Evolutionary conservation across 2,329 filamentous ascomycete genomes (phyloP), one percentile per base, ranked within the genome.

Genomic region (Ascochyta pisi): DNA sequence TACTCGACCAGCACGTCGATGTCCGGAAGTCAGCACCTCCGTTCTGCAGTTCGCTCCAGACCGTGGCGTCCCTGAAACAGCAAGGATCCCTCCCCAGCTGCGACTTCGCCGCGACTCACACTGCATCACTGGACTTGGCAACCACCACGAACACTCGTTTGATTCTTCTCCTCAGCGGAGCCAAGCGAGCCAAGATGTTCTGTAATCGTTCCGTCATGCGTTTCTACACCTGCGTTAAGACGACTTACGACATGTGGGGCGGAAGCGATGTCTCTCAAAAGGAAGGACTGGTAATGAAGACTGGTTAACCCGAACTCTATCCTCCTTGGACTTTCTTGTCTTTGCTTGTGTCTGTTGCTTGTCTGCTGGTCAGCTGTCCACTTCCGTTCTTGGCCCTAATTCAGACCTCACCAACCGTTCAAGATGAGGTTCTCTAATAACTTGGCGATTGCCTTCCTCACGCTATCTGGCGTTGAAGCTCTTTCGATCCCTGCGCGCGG

Each of bases 401-500:
- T 46, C 8, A 19, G 50, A 35, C 24, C 23, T 12, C 12, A 23
- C 19, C 24, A 45, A 22, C 42, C 31, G 13, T 35, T 52, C 59
- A 67, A 31, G 6, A 73, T 73, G 71, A 71, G 60, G 50, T 43
- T 72, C 47, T 57, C 54, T 1, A 43, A 13, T 26, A 62, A 61
- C 15, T 24, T 68, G 2, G 47, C 54, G 13, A 23, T 67, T 38
- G 62, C 60, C 41, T 23, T 72, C 39, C 27, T 73, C 50, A 64
- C 64, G 15, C 9, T 68, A 2, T 62, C 65, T 23, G 62, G 64
- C 51, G 58, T 67, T 3, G 65, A 67, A 16, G 62, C 60, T 33
- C 62, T 65, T 15, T 60, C 63, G 4, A 54, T 64, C 24, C 62
- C 65, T 5, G 55, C 44, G 22, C 58, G 60, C 16, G 61, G 52